phyloP scores from a whole-genome alignment of 2,329 filamentous ascomycete genomes.

The Pseudogymnoascus sp. region DNA sequence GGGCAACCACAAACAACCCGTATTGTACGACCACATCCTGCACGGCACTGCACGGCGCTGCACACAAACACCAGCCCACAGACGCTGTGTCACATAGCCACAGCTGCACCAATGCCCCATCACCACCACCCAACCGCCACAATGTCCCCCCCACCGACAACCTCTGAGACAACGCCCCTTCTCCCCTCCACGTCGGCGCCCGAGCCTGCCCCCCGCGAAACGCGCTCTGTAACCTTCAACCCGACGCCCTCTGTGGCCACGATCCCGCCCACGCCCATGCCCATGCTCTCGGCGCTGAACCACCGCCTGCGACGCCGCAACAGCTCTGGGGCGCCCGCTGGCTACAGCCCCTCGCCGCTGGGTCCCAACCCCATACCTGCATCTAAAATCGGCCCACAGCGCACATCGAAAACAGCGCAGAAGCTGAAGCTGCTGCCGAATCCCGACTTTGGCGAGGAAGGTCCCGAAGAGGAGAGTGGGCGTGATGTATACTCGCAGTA shows the following conservation, averaged over 20 bases:
- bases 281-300: slow-evolving; percentile 73
- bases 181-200: neutral
- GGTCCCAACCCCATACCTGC: slow-evolving; percentile 28
- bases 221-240: slow-evolving; percentile 60
- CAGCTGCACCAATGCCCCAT: neutral
- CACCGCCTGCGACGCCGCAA: slow-evolving; percentile 81
- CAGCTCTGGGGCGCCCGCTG: slow-evolving; percentile 59
- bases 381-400: slow-evolving; percentile 82
- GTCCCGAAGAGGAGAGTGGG: slow-evolving; percentile 78
- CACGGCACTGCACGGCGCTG: neutral
- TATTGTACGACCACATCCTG: neutral
- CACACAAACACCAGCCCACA: neutral
- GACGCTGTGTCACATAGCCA: neutral
- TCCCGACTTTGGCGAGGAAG: slow-evolving; percentile 71
- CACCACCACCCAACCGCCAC: neutral
- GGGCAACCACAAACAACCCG: neutral
- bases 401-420: slow-evolving; percentile 90
- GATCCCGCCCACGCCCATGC: slow-evolving; percentile 36
- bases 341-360: slow-evolving; percentile 31
- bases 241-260: slow-evolving; percentile 57
- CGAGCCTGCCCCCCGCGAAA: slow-evolving; percentile 14
- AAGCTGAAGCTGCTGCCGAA: slow-evolving; percentile 96
- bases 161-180: slow-evolving; percentile 7
- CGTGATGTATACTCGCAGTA: slow-evolving; percentile 97
- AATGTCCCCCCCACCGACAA: slow-evolving; percentile 1